Evolutionary conservation across 2,329 filamentous ascomycete species (phyloP), one percentile per base, ranked within the genome.

Genomic region (Sarocladium strictum): DNA sequence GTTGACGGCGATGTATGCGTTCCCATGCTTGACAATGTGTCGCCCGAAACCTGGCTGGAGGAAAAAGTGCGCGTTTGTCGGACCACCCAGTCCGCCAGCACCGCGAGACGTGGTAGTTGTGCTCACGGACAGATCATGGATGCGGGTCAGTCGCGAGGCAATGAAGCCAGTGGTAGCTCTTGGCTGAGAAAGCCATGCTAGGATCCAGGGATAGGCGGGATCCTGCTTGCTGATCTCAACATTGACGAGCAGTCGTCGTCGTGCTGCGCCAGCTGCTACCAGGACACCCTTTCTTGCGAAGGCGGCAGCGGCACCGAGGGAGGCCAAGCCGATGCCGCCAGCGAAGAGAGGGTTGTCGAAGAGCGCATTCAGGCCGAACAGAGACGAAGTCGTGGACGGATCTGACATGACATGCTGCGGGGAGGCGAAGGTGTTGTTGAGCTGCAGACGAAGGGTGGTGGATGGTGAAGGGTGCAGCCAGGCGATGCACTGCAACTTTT

Each of bases 221-320:
- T 99, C 94, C 64, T 93, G 89, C 66, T 90, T 89, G 69, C 89
- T 93, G 70, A 99, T 96, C 71, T 99, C 94, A 64, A 99, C 85
- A 64, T 97, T 91, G 63, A 97, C 90, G 27, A 99, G 84, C 73
- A 99, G 84, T 50, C 93, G 89, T 53, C 87, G 85, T 51, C 90
- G 88, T 56, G 96, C 73, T 55, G 95, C 78, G 41, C 81, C 80
- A n/a, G 86, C 85, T 54, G 84, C 84, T 63, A 84, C 77, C 57
- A 92, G 81, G 56, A 88, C 69, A 32, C 89, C 89, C 65, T 87
- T 87, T 59, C 94, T 90, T 27, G 86, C 89, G 62, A 96, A 83
- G 12, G 90, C 87, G 29, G 91, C 81, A 38, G 82, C 87, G 32
- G 91, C 90, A 59, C 91, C 94, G 53, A 99, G 79, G 27, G 88